phyloP scores from a whole-genome alignment of 768 basidiomycete species.

The Xanthoconium stramineum region DNA sequence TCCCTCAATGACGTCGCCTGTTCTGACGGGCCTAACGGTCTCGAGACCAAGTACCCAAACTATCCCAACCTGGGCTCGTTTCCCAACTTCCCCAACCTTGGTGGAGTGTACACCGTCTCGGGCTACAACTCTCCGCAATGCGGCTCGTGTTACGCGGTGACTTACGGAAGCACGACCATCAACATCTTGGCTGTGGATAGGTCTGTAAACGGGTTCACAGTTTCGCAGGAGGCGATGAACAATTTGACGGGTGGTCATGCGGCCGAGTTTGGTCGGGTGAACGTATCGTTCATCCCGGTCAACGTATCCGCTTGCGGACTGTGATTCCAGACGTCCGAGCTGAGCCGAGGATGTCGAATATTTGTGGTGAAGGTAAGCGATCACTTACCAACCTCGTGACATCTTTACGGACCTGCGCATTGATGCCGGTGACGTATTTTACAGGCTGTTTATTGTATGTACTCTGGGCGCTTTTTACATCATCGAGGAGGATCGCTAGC shows the following conservation, averaged over 20 bases:
- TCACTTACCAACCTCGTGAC: not conserved
- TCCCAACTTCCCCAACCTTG: constrained; percentile 36
- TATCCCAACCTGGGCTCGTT: constrained; percentile 38
- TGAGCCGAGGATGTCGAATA: not conserved
- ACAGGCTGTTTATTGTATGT: not conserved
- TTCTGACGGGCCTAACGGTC: constrained; percentile 38
- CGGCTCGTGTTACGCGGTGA: constrained; percentile 31
- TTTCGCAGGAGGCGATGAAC: constrained; percentile 28
- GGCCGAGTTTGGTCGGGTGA: constrained; percentile 12
- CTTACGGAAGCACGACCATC: constrained; percentile 35
- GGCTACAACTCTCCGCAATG: constrained; percentile 25
- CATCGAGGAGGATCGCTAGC: not conserved
- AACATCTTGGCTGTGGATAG: constrained; percentile 55
- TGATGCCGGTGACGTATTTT: constrained; percentile 3
- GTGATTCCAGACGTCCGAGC: not conserved
- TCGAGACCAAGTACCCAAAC: constrained; percentile 25
- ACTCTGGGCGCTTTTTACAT: not conserved
- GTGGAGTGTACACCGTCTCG: constrained; percentile 26
- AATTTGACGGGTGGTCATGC: constrained; percentile 18
- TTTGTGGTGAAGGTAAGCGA: constrained; percentile 3
- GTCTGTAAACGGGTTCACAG: constrained; percentile 40
- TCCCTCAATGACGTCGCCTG: constrained; percentile 34
- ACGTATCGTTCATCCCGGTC: constrained; percentile 10
- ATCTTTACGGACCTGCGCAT: not conserved
- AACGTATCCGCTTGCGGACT: not conserved